Evolutionary conservation across 306 rosid species (phyloP), one percentile per base, ranked within the genome.

Genomic region (Casuarina cunninghamiana): DNA sequence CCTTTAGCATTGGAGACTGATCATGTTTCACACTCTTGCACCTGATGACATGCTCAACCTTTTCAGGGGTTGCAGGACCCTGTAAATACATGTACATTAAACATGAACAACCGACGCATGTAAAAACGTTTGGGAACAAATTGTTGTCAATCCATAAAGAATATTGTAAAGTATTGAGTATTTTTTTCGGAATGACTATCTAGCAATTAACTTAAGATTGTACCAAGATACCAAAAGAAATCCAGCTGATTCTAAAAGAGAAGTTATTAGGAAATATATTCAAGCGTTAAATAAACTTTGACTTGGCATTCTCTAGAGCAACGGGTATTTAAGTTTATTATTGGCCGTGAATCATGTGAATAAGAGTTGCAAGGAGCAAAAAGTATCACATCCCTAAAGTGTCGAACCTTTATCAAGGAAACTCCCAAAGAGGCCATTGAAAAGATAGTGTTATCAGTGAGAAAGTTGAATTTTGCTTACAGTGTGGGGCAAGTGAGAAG

Each of bases 11-110:
- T 10, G 86, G 83, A 41, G 85, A 68, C 3, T 88, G 91, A 15
- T 91, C 97, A 63, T 79, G 39, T 82, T 89, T 92, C 62, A 69
- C 66, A 72, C 95, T 91, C 84, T 79, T 89, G 17, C 86, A 77
- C 73, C 84, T 85, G 44, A 89, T 80, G 7, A 83, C 86, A 72
- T 86, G 91, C 81, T 92, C 97, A 70, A 84, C 72, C 71, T 92
- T 92, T n/a, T 92, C 97, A 2, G 98, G 98, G 42, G 98, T 95
- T 42, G 87, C 86, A 5, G 97, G 98, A 83, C 84, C 91, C 98
- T 91, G 84, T 43, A 19, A 53, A 35, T 39, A 42, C 10, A 63
- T 13, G 69, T 21, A 58, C 32, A 80, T 55, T 57, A 12, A 41
- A 39, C 75, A 37, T 26, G 62, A 72, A 9, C 8, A 35, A 72